Conservation (phyloP, 257 asterid species). For the Solanum rostratum region DNA sequence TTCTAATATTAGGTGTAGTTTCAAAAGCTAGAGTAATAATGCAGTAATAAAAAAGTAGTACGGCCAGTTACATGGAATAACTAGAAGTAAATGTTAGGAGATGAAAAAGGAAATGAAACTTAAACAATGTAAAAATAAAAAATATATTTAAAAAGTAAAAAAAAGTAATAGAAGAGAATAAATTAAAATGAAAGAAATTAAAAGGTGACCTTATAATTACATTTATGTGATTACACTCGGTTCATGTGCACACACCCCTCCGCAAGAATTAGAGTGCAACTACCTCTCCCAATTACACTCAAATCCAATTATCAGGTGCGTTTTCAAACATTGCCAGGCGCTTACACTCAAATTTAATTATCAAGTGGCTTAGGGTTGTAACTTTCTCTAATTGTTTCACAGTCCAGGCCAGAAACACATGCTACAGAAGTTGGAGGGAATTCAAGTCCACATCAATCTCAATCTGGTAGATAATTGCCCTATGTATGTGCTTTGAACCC, state of each 20-base stretch:
- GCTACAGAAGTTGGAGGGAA: not conserved
- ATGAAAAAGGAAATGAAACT: not conserved
- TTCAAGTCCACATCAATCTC: not conserved
- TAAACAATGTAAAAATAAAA: not conserved
- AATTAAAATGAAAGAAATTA: not conserved
- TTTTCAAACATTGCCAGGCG: not conserved
- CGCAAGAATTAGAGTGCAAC: not conserved
- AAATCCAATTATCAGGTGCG: not conserved
- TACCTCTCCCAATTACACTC: not conserved
- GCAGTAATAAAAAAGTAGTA: not conserved
- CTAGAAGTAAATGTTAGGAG: not conserved
- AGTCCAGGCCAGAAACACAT: not conserved
- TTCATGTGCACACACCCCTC: not conserved
- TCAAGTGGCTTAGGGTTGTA: not conserved
- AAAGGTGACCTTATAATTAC: not conserved
- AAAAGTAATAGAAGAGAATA: not conserved
- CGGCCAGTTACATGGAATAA: not conserved
- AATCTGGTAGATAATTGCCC: not conserved
- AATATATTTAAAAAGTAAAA: not conserved
- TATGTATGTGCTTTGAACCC: not conserved
- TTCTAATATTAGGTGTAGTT: not conserved
- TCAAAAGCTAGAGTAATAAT: not conserved
- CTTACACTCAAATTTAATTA: not conserved
- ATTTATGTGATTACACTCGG: not conserved
- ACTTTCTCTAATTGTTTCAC: not conserved